Base-by-base conservation (phyloP, 805 yeast genomes). In the Tanozyma kutaoensis region DNA sequence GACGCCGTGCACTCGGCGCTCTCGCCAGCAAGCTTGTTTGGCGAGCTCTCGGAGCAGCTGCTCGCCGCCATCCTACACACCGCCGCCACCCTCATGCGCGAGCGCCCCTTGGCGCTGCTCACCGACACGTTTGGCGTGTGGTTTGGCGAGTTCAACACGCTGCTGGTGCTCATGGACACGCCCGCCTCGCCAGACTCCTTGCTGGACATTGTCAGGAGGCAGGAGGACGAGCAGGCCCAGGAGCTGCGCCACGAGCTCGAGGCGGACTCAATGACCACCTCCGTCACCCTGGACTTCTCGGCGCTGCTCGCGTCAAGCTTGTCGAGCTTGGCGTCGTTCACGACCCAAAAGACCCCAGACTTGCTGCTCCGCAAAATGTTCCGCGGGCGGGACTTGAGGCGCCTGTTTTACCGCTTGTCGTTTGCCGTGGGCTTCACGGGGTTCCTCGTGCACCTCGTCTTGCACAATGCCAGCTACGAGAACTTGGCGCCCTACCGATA, bases 401-500 rank as follows among this genome's bases (percentile, higher is more conserved):
- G n/a, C n/a, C n/a, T n/a, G n/a, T n/a, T 58, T 12, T 52, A 52
- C 34, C 49, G 44, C 28, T 27, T 56, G 15, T 55, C 62, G 24
- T 35, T 57, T 28, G 50, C 62, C 1, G 46, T 58, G 16, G 65
- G 65, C 1, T 42, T 58, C 24, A 39, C 58, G 20, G 64, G 66
- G 2, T 42, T 58, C 25, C 18, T 58, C 27, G 25, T 56, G 12
- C 66, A 59, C 34, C 48, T 48, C 22, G 29, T 59, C 14, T 23
- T 55, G n/a, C 45, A 48, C 29, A 41, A 43, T 22, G 27, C 31
- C 14, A 33, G 35, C 24, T 30, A n/a, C n/a, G n/a, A n/a, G n/a
- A n/a, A n/a, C n/a, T n/a, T n/a, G n/a, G n/a, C n/a, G n/a, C n/a
- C n/a, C n/a, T n/a, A n/a, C n/a, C n/a, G n/a, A n/a, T n/a, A n/a